These are phyloP conservation scores for Kluyveromyces dobzhanskii DNA, from an alignment of 805 yeast species.

Conservation along the genomic window DNA sequence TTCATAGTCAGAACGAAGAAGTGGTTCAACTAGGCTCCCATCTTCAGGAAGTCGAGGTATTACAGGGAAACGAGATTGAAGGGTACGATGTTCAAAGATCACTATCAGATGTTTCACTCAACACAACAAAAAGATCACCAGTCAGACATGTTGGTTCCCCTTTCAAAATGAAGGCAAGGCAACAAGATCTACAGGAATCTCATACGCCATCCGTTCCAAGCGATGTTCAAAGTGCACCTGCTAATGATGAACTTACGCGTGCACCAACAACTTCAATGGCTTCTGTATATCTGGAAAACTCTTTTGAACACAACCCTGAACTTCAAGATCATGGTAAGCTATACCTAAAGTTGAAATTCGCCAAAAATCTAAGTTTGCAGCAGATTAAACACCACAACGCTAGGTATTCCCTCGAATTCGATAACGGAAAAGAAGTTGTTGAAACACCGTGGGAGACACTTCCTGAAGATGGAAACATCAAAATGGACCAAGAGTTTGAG, in stretches of 20 bases:
- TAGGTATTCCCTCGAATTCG: slow-evolving; percentile 45
- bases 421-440: slow-evolving; percentile 76
- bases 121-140: background rate
- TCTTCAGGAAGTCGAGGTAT: background rate
- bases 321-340: slow-evolving; percentile 37
- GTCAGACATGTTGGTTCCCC: slow-evolving; percentile 1
- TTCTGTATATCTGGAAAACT: background rate
- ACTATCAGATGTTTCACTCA: background rate
- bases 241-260: background rate
- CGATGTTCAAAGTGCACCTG: no score
- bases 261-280: background rate
- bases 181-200: no score
- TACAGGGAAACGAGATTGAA: background rate
- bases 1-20: background rate
- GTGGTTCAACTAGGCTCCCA: background rate
- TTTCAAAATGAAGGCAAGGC: background rate
- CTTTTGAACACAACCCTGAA: background rate
- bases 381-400: slow-evolving; percentile 39
- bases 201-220: no score
- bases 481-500: slow-evolving; percentile 71
- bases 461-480: slow-evolving; percentile 20
- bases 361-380: slow-evolving; percentile 40
- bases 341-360: slow-evolving; percentile 42
- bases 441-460: slow-evolving; percentile 46
- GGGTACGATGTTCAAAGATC: background rate